Evolutionary conservation across 2,329 filamentous ascomycete species (phyloP).

Genomic region (Metarhizium album): DNA sequence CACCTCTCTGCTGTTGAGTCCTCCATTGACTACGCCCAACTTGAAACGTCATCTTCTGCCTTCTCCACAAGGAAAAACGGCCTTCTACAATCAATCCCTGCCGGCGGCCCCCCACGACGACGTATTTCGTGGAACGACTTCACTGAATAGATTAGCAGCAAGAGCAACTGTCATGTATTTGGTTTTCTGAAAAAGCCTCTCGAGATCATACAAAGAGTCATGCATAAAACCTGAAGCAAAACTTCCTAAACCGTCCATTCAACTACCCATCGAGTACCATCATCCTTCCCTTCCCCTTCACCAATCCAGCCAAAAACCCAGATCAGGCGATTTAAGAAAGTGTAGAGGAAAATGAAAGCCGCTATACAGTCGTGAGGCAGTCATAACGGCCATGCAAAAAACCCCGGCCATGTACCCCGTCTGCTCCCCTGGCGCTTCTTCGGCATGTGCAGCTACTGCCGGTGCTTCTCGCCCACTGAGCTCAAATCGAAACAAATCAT

Average conservation of each 20-base stretch:
- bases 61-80: too few relatives aligned
- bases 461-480: neutral
- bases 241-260: slow-evolving; percentile 1
- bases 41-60: too few relatives aligned
- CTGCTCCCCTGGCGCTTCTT: neutral
- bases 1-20: too few relatives aligned
- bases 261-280: neutral
- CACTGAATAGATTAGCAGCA: neutral
- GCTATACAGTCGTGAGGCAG: neutral
- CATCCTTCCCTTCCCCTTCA: neutral
- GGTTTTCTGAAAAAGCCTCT: neutral
- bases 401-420: neutral
- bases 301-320: neutral
- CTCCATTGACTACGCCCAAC: too few relatives aligned
- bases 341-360: neutral
- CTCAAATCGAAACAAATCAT: slow-evolving; percentile 1
- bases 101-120: too few relatives aligned
- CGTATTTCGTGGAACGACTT: too few relatives aligned
- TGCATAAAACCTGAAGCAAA: slow-evolving; percentile 1
- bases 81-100: too few relatives aligned
- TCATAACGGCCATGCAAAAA: neutral
- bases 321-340: neutral
- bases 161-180: slow-evolving; percentile 3
- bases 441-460: neutral
- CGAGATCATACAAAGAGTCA: slow-evolving; percentile 10